Conservation (phyloP, 73 alveolate species). For the Paramecium sonneborni region DNA sequence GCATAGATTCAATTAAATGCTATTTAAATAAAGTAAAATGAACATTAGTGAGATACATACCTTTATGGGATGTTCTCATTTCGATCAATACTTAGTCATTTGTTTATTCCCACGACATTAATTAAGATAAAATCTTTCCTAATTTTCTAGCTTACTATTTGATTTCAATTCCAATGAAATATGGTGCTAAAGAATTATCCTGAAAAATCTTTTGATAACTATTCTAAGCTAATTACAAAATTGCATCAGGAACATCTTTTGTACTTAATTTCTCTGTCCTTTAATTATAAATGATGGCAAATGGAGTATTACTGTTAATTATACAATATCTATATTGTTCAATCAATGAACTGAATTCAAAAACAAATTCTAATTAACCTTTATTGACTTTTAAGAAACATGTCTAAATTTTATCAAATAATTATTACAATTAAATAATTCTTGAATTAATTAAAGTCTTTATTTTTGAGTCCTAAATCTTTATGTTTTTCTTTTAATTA, state of each 20-base stretch:
- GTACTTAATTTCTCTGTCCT: neutral
- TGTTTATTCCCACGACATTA: slow-evolving; percentile 19
- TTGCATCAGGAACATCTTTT: neutral
- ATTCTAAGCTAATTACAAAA: neutral
- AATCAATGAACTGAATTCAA: slow-evolving; percentile 9
- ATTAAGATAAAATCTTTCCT: neutral
- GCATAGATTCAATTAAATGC: slow-evolving; percentile 24
- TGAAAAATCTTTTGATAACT: neutral
- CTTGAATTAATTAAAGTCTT: slow-evolving; percentile 19
- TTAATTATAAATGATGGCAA: neutral
- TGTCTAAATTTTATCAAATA: neutral
- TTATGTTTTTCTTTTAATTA: neutral
- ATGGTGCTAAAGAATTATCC: slow-evolving; percentile 12
- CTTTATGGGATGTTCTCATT: neutral
- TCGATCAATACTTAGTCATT: neutral
- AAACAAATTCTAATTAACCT: neutral
- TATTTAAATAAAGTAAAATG: slow-evolving; percentile 38
- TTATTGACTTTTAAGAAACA: neutral
- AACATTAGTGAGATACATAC: slow-evolving; percentile 26
- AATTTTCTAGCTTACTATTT: neutral
- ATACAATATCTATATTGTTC: slow-evolving; percentile 20
- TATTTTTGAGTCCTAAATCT: neutral
- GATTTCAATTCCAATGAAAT: neutral
- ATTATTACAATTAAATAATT: slow-evolving; percentile 12
- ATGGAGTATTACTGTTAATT: neutral